Base-by-base conservation (phyloP, 2,329 filamentous ascomycete genomes). In the Cryphonectria parasitica region DNA sequence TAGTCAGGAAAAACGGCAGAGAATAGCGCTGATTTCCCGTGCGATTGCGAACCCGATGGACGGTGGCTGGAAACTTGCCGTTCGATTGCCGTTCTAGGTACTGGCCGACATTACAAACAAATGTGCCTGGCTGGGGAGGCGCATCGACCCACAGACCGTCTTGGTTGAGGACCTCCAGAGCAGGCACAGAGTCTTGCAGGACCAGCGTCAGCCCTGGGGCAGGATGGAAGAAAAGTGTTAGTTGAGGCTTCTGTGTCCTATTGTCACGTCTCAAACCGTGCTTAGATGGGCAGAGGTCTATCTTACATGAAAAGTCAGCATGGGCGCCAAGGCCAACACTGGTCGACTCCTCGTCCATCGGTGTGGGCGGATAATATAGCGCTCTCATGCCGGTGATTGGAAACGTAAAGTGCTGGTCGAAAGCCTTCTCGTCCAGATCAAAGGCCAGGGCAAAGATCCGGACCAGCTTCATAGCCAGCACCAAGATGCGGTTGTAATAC, bases 371-470 rank as follows among this genome's bases (percentile, higher is more conserved):
- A 71, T 83, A 83, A 72, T 83, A 80, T 2, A 82, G 76, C 10
- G 78, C 76, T 68, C 80, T 76, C 74, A 83, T 78, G 54, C 82
- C 82, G 49, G 81, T 82, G 75, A 82, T 81, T 31, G 82, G 82
- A 52, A 80, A 78, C 11, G 77, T 78, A 71, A 81, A 80, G 15
- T 80, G 76, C 49, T 74, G 19, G 71, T 82, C 81, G 71, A 83
- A 81, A 61, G 76, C 74, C n/a, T 69, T 73, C 74, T 83, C 81
- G 0, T 80, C 79, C 13, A 82, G 74, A n/a, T 76, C 75, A 62
- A 83, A 80, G 1, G 80, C 81, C 22, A 83, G 77, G 1, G 82
- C 81, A 49, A 83, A 78, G 62, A 78, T 74, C 52, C 74, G 75
- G 52, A 79, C 76, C 11, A 81, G 71, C 73, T 79, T 78, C 74